Evolutionary conservation across 345 rosid genomes (phyloP).

Genomic region (Arabis hirsuta): DNA sequence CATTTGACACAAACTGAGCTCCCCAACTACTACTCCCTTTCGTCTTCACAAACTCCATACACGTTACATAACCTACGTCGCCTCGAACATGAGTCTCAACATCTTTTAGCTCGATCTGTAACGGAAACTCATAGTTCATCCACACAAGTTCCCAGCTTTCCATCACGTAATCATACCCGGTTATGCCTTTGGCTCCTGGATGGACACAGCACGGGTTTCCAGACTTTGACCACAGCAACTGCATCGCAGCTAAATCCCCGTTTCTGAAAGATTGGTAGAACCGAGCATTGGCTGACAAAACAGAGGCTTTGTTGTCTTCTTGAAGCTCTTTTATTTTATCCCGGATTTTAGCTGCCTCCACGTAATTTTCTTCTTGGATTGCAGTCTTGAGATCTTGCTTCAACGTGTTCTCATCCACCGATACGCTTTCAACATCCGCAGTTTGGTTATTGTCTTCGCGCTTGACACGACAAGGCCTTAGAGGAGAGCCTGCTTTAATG

Average conservation of each 20-base stretch:
- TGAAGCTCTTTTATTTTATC: conserved; percentile 65
- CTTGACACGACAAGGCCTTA: conserved; percentile 53
- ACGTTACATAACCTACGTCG: conserved; percentile 73
- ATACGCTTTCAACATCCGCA: conserved; percentile 54
- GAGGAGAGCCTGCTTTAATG: conserved; percentile 37
- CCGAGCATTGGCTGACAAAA: conserved; percentile 72
- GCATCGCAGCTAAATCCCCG: conserved; percentile 80
- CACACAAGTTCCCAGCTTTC: conserved; percentile 96
- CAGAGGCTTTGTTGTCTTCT: conserved; percentile 68
- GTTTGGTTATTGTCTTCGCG: conserved; percentile 62
- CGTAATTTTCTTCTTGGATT: conserved; percentile 81
- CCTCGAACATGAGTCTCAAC: conserved; percentile 76
- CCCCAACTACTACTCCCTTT: conserved; percentile 96
- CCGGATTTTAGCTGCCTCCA: conserved; percentile 80
- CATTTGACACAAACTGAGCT: conserved; percentile 86
- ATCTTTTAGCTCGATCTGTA: conserved; percentile 73
- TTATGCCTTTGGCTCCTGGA: conserved; percentile 82
- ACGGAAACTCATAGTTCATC: conserved; percentile 89
- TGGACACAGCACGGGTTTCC: conserved; percentile 80
- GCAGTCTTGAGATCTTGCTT: conserved; percentile 65
- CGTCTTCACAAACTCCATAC: conserved; percentile 83
- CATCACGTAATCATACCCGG: conserved; percentile 75
- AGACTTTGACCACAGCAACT: conserved; percentile 65
- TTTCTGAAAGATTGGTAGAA: conserved; percentile 76
- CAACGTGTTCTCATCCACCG: conserved; percentile 64